These are phyloP conservation scores for Aspergillus panamensis DNA, from an alignment of 495 filamentous ascomycete species.

Conservation along the genomic window DNA sequence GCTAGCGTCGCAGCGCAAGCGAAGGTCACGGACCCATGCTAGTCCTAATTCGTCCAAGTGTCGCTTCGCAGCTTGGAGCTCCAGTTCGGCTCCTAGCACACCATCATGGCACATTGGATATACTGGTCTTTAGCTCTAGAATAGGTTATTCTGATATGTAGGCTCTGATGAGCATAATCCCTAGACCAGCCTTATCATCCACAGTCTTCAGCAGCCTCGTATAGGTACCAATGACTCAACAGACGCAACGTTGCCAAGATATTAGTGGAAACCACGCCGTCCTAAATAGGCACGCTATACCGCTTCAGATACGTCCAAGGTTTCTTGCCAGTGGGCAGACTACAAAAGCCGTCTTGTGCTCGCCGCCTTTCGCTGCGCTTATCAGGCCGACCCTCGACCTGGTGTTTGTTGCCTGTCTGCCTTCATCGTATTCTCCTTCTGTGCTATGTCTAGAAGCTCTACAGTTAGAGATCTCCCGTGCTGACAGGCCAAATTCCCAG, in stretches of 20 bases:
- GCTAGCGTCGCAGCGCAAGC: slow-evolving; percentile 23
- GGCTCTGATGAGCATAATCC: no score
- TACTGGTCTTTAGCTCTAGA: background rate
- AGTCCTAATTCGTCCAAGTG: slow-evolving; percentile 21
- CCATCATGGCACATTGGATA: background rate
- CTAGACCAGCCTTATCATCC: no score
- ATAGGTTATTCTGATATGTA: background rate
- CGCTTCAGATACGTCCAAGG: slow-evolving; percentile 9
- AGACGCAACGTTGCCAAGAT: background rate
- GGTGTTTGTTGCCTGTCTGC: slow-evolving; percentile 5
- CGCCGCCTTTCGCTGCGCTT: background rate
- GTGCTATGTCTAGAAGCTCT: background rate
- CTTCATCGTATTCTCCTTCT: background rate
- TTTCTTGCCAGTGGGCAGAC: slow-evolving; percentile 1
- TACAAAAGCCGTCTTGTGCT: slow-evolving; percentile 2
- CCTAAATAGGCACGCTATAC: slow-evolving; percentile 5
- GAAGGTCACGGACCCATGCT: slow-evolving; percentile 26
- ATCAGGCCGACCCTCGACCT: slow-evolving; percentile 1
- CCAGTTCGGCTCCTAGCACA: background rate
- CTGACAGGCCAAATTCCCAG: slow-evolving; percentile 4
- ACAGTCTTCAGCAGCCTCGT: background rate
- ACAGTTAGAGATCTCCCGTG: background rate
- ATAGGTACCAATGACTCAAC: background rate
- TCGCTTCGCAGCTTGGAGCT: slow-evolving; percentile 3
- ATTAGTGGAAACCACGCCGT: background rate